Percentiles rank a stretch among this genome's conserved stretches.
Conservation (phyloP, 345 rosid genomes). For the Streptanthus diversifolius region DNA sequence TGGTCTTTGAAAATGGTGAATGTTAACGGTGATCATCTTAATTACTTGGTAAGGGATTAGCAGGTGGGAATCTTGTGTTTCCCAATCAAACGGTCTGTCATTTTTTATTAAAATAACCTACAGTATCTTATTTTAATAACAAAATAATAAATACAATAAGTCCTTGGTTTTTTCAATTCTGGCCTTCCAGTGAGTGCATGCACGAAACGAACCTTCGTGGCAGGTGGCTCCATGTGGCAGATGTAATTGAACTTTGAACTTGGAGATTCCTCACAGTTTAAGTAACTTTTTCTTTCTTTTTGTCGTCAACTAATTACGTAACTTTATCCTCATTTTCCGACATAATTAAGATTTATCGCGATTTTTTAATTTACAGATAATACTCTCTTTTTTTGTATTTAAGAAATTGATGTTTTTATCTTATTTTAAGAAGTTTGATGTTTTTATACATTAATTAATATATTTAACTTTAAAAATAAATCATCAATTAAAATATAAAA, state of each 20-base stretch:
- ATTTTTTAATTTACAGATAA: too few relatives aligned
- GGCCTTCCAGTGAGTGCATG: slow-evolving; percentile 25
- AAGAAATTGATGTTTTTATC: too few relatives aligned
- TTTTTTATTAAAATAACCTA: background rate
- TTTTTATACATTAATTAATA: too few relatives aligned
- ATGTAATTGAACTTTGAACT: background rate
- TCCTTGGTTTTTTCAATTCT: background rate
- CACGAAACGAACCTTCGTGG: slow-evolving; percentile 23
- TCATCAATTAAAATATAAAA: too few relatives aligned
- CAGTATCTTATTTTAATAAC: background rate
- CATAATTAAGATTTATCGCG: too few relatives aligned
- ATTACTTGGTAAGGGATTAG: background rate
- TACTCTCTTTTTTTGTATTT: too few relatives aligned
- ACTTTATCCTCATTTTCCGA: background rate
- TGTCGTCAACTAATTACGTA: background rate
- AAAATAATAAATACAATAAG: background rate
- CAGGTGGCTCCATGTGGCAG: slow-evolving; percentile 26
- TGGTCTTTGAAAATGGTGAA: slow-evolving; percentile 10
- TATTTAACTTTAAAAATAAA: too few relatives aligned
- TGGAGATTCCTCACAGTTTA: background rate
- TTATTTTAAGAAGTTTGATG: too few relatives aligned
- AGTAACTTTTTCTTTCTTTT: background rate
- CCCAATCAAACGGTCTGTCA: slow-evolving; percentile 10
- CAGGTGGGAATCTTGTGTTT: slow-evolving; percentile 22
- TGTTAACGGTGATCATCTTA: slow-evolving; percentile 4